Conservation (phyloP, 495 filamentous ascomycete genomes). For the Xylaria flabelliformis region DNA sequence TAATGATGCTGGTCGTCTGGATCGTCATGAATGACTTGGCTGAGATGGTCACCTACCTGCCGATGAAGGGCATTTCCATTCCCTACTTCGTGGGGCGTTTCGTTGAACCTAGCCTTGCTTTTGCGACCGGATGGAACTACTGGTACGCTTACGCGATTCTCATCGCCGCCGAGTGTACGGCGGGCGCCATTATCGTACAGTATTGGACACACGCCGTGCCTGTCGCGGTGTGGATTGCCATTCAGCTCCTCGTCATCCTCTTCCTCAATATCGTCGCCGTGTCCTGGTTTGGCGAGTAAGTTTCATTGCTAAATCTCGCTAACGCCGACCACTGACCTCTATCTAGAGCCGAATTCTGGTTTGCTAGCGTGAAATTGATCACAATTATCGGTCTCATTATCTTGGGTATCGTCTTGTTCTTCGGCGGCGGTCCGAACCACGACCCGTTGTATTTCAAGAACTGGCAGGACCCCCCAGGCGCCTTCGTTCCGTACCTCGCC, state of each 20-base stretch:
- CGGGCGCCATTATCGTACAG: slow-evolving; percentile 59
- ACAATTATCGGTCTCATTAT: slow-evolving; percentile 73
- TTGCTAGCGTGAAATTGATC: slow-evolving; percentile 71
- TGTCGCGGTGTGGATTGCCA: slow-evolving; percentile 65
- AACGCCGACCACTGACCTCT: not conserved
- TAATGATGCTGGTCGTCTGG: slow-evolving; percentile 50
- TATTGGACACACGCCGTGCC: slow-evolving; percentile 62
- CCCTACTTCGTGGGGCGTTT: slow-evolving; percentile 74
- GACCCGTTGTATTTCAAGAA: slow-evolving; percentile 67
- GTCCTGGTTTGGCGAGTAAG: slow-evolving; percentile 61
- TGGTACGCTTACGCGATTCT: slow-evolving; percentile 60
- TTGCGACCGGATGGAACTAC: slow-evolving; percentile 82
- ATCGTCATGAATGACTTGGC: slow-evolving; percentile 55
- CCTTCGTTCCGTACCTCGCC: slow-evolving; percentile 66
- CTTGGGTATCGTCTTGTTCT: slow-evolving; percentile 74
- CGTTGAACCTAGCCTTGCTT: slow-evolving; percentile 77
- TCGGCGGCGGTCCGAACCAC: slow-evolving; percentile 66
- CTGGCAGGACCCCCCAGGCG: slow-evolving; percentile 71
- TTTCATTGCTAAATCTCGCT: not conserved
- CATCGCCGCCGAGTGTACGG: slow-evolving; percentile 56
- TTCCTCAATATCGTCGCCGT: slow-evolving; percentile 56
- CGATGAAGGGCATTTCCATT: slow-evolving; percentile 61
- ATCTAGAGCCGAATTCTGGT: slow-evolving; percentile 63
- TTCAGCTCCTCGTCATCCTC: slow-evolving; percentile 53
- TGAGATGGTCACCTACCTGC: slow-evolving; percentile 67